Evolutionary conservation across 2,329 filamentous ascomycete species (phyloP), one percentile per base, ranked within the genome.

Genomic region (Epicoccum sorghinum): DNA sequence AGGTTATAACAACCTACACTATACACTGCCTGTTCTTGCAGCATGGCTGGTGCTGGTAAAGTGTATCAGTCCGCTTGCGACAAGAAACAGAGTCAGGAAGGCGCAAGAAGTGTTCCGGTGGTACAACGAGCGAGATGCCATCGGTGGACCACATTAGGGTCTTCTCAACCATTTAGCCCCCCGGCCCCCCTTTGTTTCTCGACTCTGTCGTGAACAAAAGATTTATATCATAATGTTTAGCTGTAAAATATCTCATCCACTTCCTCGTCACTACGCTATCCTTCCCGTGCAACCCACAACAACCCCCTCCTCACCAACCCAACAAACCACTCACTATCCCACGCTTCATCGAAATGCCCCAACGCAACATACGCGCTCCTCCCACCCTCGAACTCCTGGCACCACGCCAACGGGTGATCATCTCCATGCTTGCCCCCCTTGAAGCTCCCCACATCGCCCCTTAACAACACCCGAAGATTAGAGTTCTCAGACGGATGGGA

Each of bases 341-440:
- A 70, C 30, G 66, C 66, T 41, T 64, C 61, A 40, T 65, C 62
- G 45, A 69, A 70, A 60, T 70, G 67, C 3, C 68, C 68, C 37
- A 69, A 45, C 4, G 64, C 65, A 13, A 59, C 63, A 25, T 58
- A 70, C 7, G 51, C 65, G 9, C 55, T 52, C 38, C 63, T 66
- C 10, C 65, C 64, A 6, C 67, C 65, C 10, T 68, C 63, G 57
- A 69, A 64, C 24, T 70, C 63, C 49, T 70, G 68, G 58, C 55
- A 69, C 68, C 68, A 70, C 22, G 51, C 59, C 22, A 70, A 53
- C 23, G 68, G 68, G 57, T 70, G 67, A 43, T 70, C 61, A 5
- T 62, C 57, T 1, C 67, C 67, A 42, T 62, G 61, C 39, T 60
- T 66, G 0, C 64, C 63, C 2, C 66, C 67, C 4, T 51, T 27